Evolutionary conservation across 75 land plant species (phyloP).

Genomic region (Pinus albicaulis): DNA sequence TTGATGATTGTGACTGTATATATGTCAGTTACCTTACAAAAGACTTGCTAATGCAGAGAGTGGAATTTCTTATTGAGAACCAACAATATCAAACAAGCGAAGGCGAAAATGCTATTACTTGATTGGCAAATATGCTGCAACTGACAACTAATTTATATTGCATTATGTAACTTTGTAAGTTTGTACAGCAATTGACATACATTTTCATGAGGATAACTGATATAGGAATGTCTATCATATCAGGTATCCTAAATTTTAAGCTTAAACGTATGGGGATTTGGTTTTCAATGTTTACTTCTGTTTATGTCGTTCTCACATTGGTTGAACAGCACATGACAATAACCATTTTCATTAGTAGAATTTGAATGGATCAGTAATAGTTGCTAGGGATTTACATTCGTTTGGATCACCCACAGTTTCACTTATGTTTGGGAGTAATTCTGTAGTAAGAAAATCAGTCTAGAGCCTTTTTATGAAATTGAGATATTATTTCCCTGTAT

Average conservation of each 20-base stretch:
- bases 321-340: neutral
- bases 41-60: slow-evolving; percentile 7
- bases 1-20: neutral
- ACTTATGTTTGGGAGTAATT: neutral
- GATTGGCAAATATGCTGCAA: neutral
- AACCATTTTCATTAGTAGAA: neutral
- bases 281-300: neutral
- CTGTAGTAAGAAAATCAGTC: neutral
- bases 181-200: neutral
- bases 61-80: slow-evolving; percentile 7
- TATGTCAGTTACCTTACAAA: neutral
- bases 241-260: neutral
- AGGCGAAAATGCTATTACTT: slow-evolving; percentile 3
- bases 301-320: neutral
- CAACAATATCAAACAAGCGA: slow-evolving; percentile 3
- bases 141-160: neutral
- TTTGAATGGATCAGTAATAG: neutral
- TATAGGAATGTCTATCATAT: neutral
- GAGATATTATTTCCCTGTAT: slow-evolving; percentile 1
- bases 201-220: neutral
- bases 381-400: neutral
- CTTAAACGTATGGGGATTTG: neutral
- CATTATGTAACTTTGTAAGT: neutral
- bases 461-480: neutral
- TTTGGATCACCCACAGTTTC: neutral